Percentiles rank a stretch among this genome's conserved stretches.
Evolutionary conservation across 1,139 yeast genomes (phyloP).

Genomic region (Lodderomyces oxycetoniae): DNA sequence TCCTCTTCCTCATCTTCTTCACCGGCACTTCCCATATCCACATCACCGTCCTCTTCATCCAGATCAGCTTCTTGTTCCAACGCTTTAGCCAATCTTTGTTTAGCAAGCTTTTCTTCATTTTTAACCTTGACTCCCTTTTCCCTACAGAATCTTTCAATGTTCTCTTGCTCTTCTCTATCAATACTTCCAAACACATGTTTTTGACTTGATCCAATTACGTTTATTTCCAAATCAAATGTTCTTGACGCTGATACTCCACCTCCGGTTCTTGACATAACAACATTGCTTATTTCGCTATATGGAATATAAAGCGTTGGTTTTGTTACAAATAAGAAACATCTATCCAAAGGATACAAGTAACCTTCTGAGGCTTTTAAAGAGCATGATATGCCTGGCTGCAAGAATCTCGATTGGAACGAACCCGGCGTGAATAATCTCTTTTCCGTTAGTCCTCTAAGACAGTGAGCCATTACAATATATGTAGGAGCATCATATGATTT

Average conservation of each 20-base stretch:
- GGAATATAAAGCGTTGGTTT: slow-evolving; percentile 94
- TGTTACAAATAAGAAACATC: slow-evolving; percentile 84
- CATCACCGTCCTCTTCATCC: slow-evolving; percentile 55
- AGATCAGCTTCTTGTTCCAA: slow-evolving; percentile 68
- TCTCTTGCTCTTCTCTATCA: slow-evolving; percentile 82
- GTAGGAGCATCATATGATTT: slow-evolving; percentile 78
- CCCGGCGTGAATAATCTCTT: slow-evolving; percentile 85
- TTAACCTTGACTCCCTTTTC: slow-evolving; percentile 76
- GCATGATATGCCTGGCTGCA: slow-evolving; percentile 84
- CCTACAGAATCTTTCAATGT: slow-evolving; percentile 69
- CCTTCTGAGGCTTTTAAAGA: slow-evolving; percentile 96
- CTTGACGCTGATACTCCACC: slow-evolving; percentile 73
- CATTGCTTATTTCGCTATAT: slow-evolving; percentile 67
- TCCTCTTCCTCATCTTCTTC: slow-evolving; percentile 67
- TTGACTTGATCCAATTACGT: slow-evolving; percentile 59
- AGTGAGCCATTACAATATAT: slow-evolving; percentile 81
- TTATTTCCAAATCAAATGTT: slow-evolving; percentile 88
- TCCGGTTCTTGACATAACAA: slow-evolving; percentile 87
- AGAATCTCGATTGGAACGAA: slow-evolving; percentile 65
- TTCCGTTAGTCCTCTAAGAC: slow-evolving; percentile 86
- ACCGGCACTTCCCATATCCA: slow-evolving; percentile 72
- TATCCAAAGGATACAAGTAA: slow-evolving; percentile 82
- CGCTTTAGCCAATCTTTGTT: slow-evolving; percentile 72
- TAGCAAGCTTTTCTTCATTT: slow-evolving; percentile 87
- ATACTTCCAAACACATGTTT: slow-evolving; percentile 86